Base-by-base conservation (phyloP, 371 early-diverging fungal species). In the Circinella umbellata region DNA sequence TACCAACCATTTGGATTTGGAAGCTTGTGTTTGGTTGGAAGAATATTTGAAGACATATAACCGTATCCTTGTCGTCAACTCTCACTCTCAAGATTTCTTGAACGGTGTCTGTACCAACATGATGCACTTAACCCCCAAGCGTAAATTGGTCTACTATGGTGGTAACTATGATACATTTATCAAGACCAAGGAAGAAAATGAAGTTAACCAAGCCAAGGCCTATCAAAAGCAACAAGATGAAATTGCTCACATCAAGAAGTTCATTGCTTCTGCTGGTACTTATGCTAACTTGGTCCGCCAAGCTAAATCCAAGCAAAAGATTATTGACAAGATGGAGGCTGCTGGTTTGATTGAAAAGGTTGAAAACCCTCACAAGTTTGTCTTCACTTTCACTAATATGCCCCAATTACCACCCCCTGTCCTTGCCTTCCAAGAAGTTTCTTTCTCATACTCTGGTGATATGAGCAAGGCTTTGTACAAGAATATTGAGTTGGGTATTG, bases 261-360 rank as follows among this genome's bases (percentile, higher is more conserved):
- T 99, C 85, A 96, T 99, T 80, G 96, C 98, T 47, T 95, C 97
- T 39, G 98, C 98, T 73, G 98, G 99, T 95, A 98, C 98, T 64
- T 98, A 95, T 88, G 95, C 99, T 75, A 98, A 98, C 86, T 90
- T 99, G 89, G 97, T 99, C 63, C 89, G 95, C 69, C 98, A 98
- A 84, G 99, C 98, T 64, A 99, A 99, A 87, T 95, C 96, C 64
- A 96, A 96, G 85, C 98, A 97, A 76, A 99, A 99, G 95, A 97
- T 98, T 74, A 91, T 99, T 59, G 99, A 99, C 87, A 99, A 99
- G 89, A 98, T 99, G 99, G 96, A 96, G 85, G 98, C 98, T 69
- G 98, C 91, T 69, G 99, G 99, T 72, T 81, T 99, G 63, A 88
- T 99, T 60, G 96, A 99, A 77, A 95, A 96, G 85, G 96, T 97